Evolutionary conservation across 2,329 filamentous ascomycete species (phyloP).

Genomic region (Fusarium chlamydosporum): DNA sequence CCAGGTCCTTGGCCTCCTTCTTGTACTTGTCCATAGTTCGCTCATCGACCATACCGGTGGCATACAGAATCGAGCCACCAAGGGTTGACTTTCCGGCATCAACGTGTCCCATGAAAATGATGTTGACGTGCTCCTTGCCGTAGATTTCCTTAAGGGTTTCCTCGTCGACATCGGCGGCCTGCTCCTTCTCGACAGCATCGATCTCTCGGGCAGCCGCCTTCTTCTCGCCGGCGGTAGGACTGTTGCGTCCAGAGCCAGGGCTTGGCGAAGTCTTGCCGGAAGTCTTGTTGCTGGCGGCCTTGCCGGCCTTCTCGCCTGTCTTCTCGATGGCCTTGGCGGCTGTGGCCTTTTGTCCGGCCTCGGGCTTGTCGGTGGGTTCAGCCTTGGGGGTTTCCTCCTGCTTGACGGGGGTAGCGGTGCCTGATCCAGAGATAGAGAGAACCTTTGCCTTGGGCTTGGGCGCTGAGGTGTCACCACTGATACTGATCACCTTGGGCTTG

Average conservation of each 20-base stretch:
- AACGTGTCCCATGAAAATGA: slow-evolving; percentile 98
- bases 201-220: slow-evolving; percentile 71
- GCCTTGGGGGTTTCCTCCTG: slow-evolving; percentile 64
- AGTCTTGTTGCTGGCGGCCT: slow-evolving; percentile 60
- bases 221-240: slow-evolving; percentile 76
- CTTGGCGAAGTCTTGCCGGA: slow-evolving; percentile 83
- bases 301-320: slow-evolving; percentile 75
- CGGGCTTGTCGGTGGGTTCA: slow-evolving; percentile 65
- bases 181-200: slow-evolving; percentile 88
- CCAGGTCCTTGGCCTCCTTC: slow-evolving; percentile 94
- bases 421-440: slow-evolving; percentile 59
- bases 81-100: slow-evolving; percentile 98
- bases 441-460: slow-evolving; percentile 68
- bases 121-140: slow-evolving; percentile 92
- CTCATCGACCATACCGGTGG: slow-evolving; percentile 99
- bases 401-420: slow-evolving; percentile 55
- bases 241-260: slow-evolving; percentile 86
- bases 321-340: slow-evolving; percentile 94
- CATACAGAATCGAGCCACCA: slow-evolving; percentile 92
- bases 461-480: slow-evolving; percentile 72
- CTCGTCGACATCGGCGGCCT: slow-evolving; percentile 78
- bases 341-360: slow-evolving; percentile 85
- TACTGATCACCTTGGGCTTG: slow-evolving; percentile 76
- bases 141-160: slow-evolving; percentile 92
- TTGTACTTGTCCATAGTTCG: slow-evolving; percentile 99